Evolutionary conservation across 768 basidiomycete genomes (phyloP), one percentile per base, ranked within the genome.

Genomic region (Collybiopsis luxurians): DNA sequence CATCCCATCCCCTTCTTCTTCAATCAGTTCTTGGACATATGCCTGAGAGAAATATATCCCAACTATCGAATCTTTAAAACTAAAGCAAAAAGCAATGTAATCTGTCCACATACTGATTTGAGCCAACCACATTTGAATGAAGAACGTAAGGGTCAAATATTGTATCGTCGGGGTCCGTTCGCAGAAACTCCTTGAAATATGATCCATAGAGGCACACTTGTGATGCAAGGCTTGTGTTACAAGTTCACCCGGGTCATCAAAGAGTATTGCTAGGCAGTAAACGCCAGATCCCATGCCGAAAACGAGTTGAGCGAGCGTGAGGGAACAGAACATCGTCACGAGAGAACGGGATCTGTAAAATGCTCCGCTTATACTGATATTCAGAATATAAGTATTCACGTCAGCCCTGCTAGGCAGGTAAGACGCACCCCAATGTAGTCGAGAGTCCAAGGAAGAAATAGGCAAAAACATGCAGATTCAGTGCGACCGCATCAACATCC

Each of bases 321-420:
- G 31, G 36, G 50, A 51, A 34, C 50, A 51, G 50, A 51, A 51
- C 50, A 51, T 51, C n/a, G 50, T 34, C 12, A 51, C 36, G 19
- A 51, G 50, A 17, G 50, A 6, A 26, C 50, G 36, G 26, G 50
- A 51, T 38, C 50, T 36, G 17, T 38, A 26, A 15, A 51, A 15
- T 10, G 50, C 36, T 23, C 50, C 50, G 19, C 36, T 51, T 21
- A 51, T 51, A 19, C 50, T 51, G 36, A 17, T 2, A 6, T 3
- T 38, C 1, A 15, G 2, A 39, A 39, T 21, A 39, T 38, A 4
- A 51, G 31, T 27, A 38, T 34, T 9, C n/a, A n/a, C n/a, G 10
- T 24, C 11, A 5, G 23, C 13, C 4, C 1, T 4, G 13, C 4
- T 13, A 23, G 21, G 4, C 23, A 21, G 21, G 30, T 27, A 31